A percentile compares a stretch with the other conserved stretches of the same genome.
These are phyloP conservation scores for Coelastrella sp. DNA, from an alignment of 139 green algal species.

Conservation along the genomic window DNA sequence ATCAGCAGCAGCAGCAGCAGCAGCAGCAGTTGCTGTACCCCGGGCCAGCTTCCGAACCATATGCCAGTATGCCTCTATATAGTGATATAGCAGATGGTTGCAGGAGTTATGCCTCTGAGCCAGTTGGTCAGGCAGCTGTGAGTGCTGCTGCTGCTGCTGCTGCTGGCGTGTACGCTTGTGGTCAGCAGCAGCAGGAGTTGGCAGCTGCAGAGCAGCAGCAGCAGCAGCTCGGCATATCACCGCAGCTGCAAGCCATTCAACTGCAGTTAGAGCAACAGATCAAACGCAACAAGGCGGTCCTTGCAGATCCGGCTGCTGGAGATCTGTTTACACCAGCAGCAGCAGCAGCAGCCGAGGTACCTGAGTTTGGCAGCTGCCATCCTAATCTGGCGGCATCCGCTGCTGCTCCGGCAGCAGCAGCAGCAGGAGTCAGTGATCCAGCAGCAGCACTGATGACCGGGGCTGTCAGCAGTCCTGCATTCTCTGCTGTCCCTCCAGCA, in stretches of 20 bases:
- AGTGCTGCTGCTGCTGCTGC: neutral
- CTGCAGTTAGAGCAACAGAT: constrained; percentile 15
- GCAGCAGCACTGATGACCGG: neutral
- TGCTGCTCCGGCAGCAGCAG: constrained; percentile 16
- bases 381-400: neutral
- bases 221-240: neutral
- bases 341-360: constrained; percentile 7
- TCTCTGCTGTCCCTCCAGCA: neutral
- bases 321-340: neutral
- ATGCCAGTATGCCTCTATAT: neutral
- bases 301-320: neutral
- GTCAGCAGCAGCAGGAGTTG: neutral
- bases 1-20: neutral
- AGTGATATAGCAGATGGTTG: neutral
- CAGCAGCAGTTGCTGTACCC: neutral
- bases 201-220: constrained; percentile 7
- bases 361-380: neutral
- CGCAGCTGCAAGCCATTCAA: neutral
- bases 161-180: neutral
- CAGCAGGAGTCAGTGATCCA: neutral
- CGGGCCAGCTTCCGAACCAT: neutral
- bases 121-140: neutral
- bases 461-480: no score
- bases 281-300: neutral
- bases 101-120: constrained; percentile 22